These are phyloP conservation scores for Fusarium sp. DNA, from an alignment of 2,329 filamentous ascomycete genomes.

Conservation along the genomic window DNA sequence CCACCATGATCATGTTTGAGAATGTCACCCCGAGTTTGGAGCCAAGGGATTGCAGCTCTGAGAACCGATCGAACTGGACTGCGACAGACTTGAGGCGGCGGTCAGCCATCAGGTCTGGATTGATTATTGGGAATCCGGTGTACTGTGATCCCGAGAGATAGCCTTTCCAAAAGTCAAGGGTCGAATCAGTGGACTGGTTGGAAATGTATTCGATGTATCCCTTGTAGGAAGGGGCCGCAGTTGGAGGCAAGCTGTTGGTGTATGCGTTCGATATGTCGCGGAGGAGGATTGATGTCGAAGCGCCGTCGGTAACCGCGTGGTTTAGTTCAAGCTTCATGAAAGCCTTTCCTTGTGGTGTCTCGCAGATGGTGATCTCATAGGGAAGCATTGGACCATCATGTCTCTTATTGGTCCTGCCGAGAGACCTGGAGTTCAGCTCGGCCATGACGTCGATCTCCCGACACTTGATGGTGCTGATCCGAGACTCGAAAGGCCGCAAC, in stretches of 20 bases:
- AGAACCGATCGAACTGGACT: constrained; percentile 12
- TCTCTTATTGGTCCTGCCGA: constrained; percentile 25
- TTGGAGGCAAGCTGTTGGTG: neutral
- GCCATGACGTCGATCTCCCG: constrained; percentile 42
- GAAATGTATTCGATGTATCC: constrained; percentile 36
- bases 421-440: constrained; percentile 29
- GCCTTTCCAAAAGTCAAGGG: constrained; percentile 33
- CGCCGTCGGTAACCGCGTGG: constrained; percentile 50
- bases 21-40: constrained; percentile 54
- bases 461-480: constrained; percentile 22
- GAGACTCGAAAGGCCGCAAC: neutral
- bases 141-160: constrained; percentile 10
- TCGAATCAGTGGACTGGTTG: constrained; percentile 4
- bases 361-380: constrained; percentile 42
- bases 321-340: constrained; percentile 50
- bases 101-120: neutral
- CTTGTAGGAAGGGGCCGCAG: constrained; percentile 21
- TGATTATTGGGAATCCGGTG: constrained; percentile 16
- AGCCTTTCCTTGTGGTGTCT: constrained; percentile 13
- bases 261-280: constrained; percentile 47
- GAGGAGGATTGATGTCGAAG: constrained; percentile 45
- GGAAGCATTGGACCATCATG: constrained; percentile 25
- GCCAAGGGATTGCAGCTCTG: constrained; percentile 12
- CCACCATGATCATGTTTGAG: constrained; percentile 61
- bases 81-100: neutral